These are phyloP conservation scores for Colletotrichum phormii DNA, from an alignment of 2,329 filamentous ascomycete genomes.

Conservation along the genomic window DNA sequence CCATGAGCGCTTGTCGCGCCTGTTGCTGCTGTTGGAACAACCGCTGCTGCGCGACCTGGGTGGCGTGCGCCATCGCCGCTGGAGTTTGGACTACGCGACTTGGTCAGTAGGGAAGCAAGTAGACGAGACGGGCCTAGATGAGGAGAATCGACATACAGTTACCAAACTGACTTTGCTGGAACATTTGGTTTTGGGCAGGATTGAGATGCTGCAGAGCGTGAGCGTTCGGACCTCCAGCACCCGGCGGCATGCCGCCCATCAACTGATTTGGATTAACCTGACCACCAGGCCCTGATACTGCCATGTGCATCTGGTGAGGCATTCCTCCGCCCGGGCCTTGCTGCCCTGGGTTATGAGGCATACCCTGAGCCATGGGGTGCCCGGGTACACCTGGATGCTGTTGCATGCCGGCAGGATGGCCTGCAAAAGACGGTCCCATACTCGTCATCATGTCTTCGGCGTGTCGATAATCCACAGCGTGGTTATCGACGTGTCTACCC, in stretches of 20 bases:
- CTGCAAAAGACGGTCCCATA: slow-evolving; percentile 72
- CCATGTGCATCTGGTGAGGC: slow-evolving; percentile 79
- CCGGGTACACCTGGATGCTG: slow-evolving; percentile 76
- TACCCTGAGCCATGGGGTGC: slow-evolving; percentile 72
- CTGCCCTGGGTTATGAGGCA: slow-evolving; percentile 77
- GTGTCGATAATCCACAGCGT: slow-evolving; percentile 68
- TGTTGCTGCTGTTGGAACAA: slow-evolving; percentile 67
- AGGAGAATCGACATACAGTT: slow-evolving; percentile 29
- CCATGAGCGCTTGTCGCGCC: slow-evolving; percentile 63
- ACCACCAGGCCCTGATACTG: slow-evolving; percentile 76
- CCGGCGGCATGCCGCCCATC: slow-evolving; percentile 82
- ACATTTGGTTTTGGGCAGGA: slow-evolving; percentile 68
- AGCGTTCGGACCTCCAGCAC: slow-evolving; percentile 70
- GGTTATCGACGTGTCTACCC: slow-evolving; percentile 65
- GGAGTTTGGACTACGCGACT: slow-evolving; percentile 48
- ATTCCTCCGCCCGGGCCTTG: slow-evolving; percentile 74
- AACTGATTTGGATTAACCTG: slow-evolving; percentile 79
- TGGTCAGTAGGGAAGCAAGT: slow-evolving; percentile 4
- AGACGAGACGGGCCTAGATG: not conserved
- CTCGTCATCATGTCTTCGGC: slow-evolving; percentile 74
- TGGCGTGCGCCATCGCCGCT: slow-evolving; percentile 52
- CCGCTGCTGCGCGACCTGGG: slow-evolving; percentile 65
- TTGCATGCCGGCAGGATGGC: slow-evolving; percentile 78
- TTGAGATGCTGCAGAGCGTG: slow-evolving; percentile 80
- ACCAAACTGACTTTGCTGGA: slow-evolving; percentile 63